Conservation (phyloP, 2,329 filamentous ascomycete species). For the Penicillium palitans region DNA sequence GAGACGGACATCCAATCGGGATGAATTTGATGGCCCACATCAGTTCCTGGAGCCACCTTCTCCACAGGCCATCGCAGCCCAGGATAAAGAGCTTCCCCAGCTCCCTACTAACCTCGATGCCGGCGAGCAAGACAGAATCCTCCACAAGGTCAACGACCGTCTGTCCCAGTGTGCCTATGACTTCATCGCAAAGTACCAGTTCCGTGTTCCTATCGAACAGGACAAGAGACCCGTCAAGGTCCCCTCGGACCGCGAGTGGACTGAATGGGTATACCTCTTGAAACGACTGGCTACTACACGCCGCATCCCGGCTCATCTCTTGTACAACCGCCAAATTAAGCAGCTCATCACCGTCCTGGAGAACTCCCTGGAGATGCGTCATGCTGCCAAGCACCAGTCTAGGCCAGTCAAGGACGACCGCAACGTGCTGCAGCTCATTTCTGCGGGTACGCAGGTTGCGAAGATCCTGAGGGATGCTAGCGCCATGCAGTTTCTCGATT, state of each 20-base stretch:
- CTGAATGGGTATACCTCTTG: constrained; percentile 85
- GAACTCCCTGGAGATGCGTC: constrained; percentile 84
- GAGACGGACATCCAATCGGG: constrained; percentile 73
- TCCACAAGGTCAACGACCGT: constrained; percentile 78
- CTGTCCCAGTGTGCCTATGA: constrained; percentile 84
- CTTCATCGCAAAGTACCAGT: constrained; percentile 88
- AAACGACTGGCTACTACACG: constrained; percentile 84
- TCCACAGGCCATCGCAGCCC: constrained; percentile 68
- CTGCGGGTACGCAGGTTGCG: constrained; percentile 81
- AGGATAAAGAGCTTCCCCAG: constrained; percentile 77
- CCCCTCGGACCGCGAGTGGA: constrained; percentile 81
- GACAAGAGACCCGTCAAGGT: constrained; percentile 76
- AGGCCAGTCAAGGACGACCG: constrained; percentile 83
- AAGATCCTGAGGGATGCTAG: constrained; percentile 82
- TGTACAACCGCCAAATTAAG: constrained; percentile 90
- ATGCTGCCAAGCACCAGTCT: constrained; percentile 79
- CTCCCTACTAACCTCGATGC: constrained; percentile 79
- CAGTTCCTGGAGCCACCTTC: constrained; percentile 75
- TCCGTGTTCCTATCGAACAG: constrained; percentile 79
- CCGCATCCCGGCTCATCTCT: constrained; percentile 76
- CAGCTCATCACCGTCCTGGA: constrained; percentile 85
- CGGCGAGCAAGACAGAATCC: constrained; percentile 79
- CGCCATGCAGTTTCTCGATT: constrained; percentile 80
- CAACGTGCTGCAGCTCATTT: constrained; percentile 84
- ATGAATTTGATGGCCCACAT: constrained; percentile 86